phyloP scores from a whole-genome alignment of 805 yeast genomes.

The Zygosaccharomyces siamensis region DNA sequence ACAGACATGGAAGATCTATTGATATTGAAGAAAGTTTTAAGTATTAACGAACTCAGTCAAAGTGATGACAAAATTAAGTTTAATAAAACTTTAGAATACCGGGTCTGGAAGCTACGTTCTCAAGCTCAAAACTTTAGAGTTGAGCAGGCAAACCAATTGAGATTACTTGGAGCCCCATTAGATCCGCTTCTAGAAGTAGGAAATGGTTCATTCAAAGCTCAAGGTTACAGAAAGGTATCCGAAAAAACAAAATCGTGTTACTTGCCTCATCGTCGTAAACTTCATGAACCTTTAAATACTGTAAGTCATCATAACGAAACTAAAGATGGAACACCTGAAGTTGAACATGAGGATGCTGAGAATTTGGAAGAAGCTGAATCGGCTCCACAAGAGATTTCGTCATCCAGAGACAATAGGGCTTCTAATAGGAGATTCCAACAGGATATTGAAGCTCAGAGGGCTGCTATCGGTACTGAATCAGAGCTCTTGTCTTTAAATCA shows the following conservation, averaged over 20 bases:
- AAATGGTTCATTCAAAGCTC: conserved; percentile 63
- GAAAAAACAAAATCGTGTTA: conserved; percentile 71
- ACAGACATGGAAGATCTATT: conserved; percentile 72
- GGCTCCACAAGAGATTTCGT: conserved; percentile 41
- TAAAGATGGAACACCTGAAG: conserved; percentile 14
- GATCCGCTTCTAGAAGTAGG: conserved; percentile 30
- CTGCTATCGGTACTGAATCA: conserved; percentile 71
- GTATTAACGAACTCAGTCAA: not conserved
- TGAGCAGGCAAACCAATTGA: conserved; percentile 17
- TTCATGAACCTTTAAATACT: conserved; percentile 65
- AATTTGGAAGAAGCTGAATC: conserved; percentile 17
- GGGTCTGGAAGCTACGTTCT: conserved; percentile 24
- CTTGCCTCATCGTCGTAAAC: conserved; percentile 73
- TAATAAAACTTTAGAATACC: conserved; percentile 14
- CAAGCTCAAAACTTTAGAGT: conserved; percentile 10
- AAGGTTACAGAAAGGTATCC: conserved; percentile 67
- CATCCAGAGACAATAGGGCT: conserved; percentile 82
- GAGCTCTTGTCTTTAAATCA: conserved; percentile 82
- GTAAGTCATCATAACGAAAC: conserved; percentile 59
- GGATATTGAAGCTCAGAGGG: conserved; percentile 76
- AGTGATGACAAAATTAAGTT: not conserved
- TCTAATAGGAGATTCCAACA: conserved; percentile 85
- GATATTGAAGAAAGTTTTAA: conserved; percentile 46
- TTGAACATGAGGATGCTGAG: conserved; percentile 20
- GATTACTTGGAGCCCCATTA: conserved; percentile 27